Evolutionary conservation across 768 basidiomycete genomes (phyloP).

Genomic region (Panellus pusillus): DNA sequence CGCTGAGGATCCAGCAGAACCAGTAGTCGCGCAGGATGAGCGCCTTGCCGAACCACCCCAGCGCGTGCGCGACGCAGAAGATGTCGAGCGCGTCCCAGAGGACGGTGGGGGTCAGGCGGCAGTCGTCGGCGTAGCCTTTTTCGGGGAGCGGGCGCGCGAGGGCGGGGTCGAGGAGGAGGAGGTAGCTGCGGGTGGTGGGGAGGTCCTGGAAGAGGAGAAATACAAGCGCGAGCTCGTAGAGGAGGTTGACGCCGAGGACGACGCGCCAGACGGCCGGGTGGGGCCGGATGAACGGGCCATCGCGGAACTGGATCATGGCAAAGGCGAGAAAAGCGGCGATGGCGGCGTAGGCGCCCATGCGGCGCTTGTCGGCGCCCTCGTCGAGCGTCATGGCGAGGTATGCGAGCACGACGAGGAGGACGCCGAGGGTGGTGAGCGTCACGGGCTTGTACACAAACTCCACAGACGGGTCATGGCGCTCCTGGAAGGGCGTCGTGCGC

Average conservation of each 20-base stretch:
- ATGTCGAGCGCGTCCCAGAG: slow-evolving; percentile 86
- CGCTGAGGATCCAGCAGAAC: slow-evolving; percentile 92
- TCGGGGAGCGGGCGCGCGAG: slow-evolving; percentile 75
- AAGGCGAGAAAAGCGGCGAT: slow-evolving; percentile 74
- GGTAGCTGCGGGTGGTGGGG: slow-evolving; percentile 55
- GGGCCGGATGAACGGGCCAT: slow-evolving; percentile 85
- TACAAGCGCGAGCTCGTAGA: slow-evolving; percentile 81
- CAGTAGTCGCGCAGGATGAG: slow-evolving; percentile 89
- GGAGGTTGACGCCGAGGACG: slow-evolving; percentile 75
- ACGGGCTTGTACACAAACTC: slow-evolving; percentile 91
- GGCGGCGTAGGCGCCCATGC: slow-evolving; percentile 77
- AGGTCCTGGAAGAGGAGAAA: slow-evolving; percentile 88
- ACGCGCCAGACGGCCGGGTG: slow-evolving; percentile 87
- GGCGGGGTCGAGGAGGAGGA: slow-evolving; percentile 31
- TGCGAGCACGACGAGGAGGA: slow-evolving; percentile 66
- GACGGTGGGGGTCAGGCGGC: slow-evolving; percentile 57
- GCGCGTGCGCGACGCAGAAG: slow-evolving; percentile 80
- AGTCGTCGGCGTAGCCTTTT: slow-evolving; percentile 85
- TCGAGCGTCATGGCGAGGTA: slow-evolving; percentile 82
- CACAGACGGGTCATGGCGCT: slow-evolving; percentile 77
- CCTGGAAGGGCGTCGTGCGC: slow-evolving; percentile 80
- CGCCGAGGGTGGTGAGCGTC: slow-evolving; percentile 71
- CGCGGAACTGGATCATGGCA: slow-evolving; percentile 86
- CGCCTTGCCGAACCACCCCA: slow-evolving; percentile 92
- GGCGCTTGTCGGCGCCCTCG: slow-evolving; percentile 79